Base-by-base conservation (phyloP, 495 filamentous ascomycete genomes). In the Viridothelium virens region DNA sequence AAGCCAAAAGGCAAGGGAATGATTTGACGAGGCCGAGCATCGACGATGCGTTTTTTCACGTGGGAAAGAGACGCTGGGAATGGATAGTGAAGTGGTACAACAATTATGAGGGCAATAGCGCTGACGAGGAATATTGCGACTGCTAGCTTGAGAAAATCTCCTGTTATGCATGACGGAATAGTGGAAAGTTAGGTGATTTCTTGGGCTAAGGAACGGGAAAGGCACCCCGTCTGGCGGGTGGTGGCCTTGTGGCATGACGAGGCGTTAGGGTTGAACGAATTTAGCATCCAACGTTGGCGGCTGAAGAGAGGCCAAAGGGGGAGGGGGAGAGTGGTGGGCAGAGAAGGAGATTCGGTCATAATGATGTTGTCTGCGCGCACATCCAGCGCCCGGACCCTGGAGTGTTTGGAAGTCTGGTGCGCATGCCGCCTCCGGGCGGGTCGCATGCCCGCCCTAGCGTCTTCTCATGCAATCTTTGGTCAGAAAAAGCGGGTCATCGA, bases 271-370 rank as follows among this genome's bases (percentile, higher is more conserved):
- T 25, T 25, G 25, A 25, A 53, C 48, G 18, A 53, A 53, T 53
- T 14, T 53, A 53, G 48, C n/a, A 53, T 18, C 48, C 18, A 53
- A 14, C 48, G 48, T 53, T 53, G 48, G 48, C 48, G 48, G 48
- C 48, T 53, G 48, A 53, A 53, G 16, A 14, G 7, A 7, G 41
- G 41, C 7, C 41, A 25, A 25, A 25, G 25, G 25, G 25, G 25
- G 25, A 25, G 25, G 25, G 25, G 25, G 25, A 25, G 25, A 25
- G 25, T 25, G 25, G 25, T 25, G 25, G 25, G 25, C 25, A 25
- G 25, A 25, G 25, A 25, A 25, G 25, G 25, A 25, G 53, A 36
- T 59, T 14, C 10, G 18, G 53, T 59, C 53, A 59, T 59, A 36
- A 59, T 59, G 53, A 59, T 59, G 53, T 18, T 5, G 12, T 11